phyloP scores from a whole-genome alignment of 768 basidiomycete species.

The Galerina marginata region DNA sequence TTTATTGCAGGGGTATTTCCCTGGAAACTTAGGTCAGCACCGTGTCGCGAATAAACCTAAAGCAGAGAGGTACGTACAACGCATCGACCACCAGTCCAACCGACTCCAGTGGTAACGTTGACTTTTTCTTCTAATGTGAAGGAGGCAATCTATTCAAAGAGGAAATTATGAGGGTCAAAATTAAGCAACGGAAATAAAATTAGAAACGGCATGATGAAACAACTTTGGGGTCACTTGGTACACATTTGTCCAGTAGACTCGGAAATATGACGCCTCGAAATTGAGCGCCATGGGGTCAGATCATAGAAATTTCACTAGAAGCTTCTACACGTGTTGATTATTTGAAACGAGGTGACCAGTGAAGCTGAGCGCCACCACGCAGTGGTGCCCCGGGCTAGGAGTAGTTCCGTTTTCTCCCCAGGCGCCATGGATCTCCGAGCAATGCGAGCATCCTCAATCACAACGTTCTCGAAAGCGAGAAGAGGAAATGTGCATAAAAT shows the following conservation, averaged over 20 bases:
- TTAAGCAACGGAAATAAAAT: background rate
- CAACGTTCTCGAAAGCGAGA: background rate
- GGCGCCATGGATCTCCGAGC: background rate
- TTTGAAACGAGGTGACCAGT: no score
- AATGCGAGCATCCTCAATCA: no score
- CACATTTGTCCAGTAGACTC: no score
- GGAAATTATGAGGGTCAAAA: background rate
- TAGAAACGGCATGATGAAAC: background rate
- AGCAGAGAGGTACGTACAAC: slow-evolving; percentile 50
- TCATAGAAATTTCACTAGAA: no score
- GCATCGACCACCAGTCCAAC: slow-evolving; percentile 69
- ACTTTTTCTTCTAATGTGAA: slow-evolving; percentile 68
- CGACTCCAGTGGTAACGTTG: slow-evolving; percentile 67
- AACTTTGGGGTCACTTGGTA: background rate
- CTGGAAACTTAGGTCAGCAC: slow-evolving; percentile 26
- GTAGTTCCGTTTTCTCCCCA: no score
- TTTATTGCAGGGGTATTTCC: slow-evolving; percentile 62
- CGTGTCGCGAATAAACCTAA: background rate
- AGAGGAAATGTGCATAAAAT: slow-evolving; percentile 2
- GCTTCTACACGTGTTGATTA: no score
- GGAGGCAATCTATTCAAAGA: slow-evolving; percentile 16
- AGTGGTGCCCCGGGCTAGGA: no score
- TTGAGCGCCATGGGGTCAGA: no score
- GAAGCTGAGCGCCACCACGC: no score
- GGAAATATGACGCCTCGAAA: no score